Evolutionary conservation across 2,329 filamentous ascomycete genomes (phyloP), one percentile per base, ranked within the genome.

Genomic region (Trichoderma hamatum): DNA sequence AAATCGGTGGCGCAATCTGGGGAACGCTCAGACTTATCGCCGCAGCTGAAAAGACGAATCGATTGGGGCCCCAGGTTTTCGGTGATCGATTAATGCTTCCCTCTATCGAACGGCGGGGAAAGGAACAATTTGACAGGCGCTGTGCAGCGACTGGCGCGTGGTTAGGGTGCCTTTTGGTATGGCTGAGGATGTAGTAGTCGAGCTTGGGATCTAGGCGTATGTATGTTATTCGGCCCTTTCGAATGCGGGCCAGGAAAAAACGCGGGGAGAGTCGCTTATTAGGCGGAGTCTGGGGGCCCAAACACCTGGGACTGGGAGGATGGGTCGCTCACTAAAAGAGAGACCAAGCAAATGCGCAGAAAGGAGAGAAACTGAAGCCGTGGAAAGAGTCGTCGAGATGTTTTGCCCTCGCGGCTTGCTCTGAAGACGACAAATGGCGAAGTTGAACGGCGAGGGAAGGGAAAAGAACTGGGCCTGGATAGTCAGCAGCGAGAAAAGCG

Each of bases 161-260:
- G 14, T 54, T 46, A 43, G 54, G 52, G 43, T 51, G 61, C 7
- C 30, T 43, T 61, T 30, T 46, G 34, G 49, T 49, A 13, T 51
- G 34, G 49, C 34, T 68, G 66, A 49, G 26, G 43, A 68, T 7
- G 63, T 28, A 21, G 21, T 26, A 61, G 58, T 39, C 46, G 65
- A 43, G 19, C 26, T 49, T 49, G 46, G 39, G 46, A 60, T 58
- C 36, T 60, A 61, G 36, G 64, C 62, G 26, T 62, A 68, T 68
- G 66, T 62, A 68, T 51, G 66, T 69, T 69, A 70, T 69, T 70
- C 69, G 69, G 69, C 65, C 69, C 69, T 70, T 70, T 70, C 65
- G 52, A 70, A 68, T 69, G 66, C 69, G 65, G 65, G 69, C 69
- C 65, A 69, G 36, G 14, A 65, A 60, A 68, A 69, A 64, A 69